Evolutionary conservation across 192 early-diverging fungal genomes (phyloP), one percentile per base, ranked within the genome.

Genomic region (Lobosporangium transversale): DNA sequence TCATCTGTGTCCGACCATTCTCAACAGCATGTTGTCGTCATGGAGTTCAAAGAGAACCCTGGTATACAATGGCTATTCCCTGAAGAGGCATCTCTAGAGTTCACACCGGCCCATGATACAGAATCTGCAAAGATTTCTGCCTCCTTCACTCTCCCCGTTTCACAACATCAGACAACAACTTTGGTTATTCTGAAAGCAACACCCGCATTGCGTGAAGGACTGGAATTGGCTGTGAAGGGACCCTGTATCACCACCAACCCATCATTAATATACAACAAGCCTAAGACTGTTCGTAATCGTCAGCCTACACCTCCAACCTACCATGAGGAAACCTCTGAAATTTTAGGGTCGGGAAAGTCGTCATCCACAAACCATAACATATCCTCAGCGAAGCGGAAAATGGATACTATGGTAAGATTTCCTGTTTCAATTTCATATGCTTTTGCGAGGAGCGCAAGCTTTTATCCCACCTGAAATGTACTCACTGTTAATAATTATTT

Each of bases 31-130:
- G 62, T 60, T 8, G 70, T 88, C 40, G 83, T 64, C 11, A 75
- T 88, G 62, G 81, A 84, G 60, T 88, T 88, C 73, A 74, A 74
- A 21, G 87, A 88, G n/a, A 80, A 82, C 66, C 57, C 74, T 12
- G 71, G 67, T 15, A 57, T 59, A 5, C 53, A 65, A 4, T 83
- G 85, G 66, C 55, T 70, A 17, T 64, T 88, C 33, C 87, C 87
- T 18, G 63, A 68, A 14, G 78, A 80, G 14, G 74, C 84, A 49
- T 78, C 81, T 5, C 57, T 88, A 2, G 81, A 81, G 18, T 61
- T 60, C 15, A 53, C 53, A 1, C 70, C 70, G 12, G 61, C 54
- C 11, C 53, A 21, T 15, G 62, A 74, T 21, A 47, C 31, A 1
- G 70, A 74, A 20, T 42, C 70, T 3, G 62, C 62, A 1, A 43